Evolutionary conservation across 768 basidiomycete genomes (phyloP).

Genomic region (Tricholoma bakamatsutake): DNA sequence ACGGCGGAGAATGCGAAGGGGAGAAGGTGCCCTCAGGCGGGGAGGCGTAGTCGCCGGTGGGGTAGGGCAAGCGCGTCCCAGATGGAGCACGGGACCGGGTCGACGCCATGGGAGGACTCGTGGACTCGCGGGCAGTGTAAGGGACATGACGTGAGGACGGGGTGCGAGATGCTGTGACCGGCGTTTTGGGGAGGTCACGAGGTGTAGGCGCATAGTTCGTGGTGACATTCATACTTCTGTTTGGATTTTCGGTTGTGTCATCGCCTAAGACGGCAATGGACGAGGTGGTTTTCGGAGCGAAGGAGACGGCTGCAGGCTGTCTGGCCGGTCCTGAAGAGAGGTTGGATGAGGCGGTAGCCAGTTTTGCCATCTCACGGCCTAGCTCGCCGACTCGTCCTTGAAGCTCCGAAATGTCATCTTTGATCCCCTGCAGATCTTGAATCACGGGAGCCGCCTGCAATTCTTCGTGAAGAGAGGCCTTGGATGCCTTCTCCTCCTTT

Average conservation of each 20-base stretch:
- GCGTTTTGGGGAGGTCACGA: not conserved
- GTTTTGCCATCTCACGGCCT: conserved; percentile 74
- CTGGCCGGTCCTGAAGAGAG: conserved; percentile 47
- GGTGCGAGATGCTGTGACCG: conserved; percentile 19
- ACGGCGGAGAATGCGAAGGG: conserved; percentile 39
- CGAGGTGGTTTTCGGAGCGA: conserved; percentile 42
- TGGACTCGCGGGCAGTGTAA: conserved; percentile 52
- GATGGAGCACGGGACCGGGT: conserved; percentile 28
- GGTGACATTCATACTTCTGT: not conserved
- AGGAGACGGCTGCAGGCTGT: conserved; percentile 38
- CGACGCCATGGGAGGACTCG: conserved; percentile 56
- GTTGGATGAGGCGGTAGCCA: conserved; percentile 47
- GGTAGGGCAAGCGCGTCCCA: conserved; percentile 68
- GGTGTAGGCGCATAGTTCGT: not conserved
- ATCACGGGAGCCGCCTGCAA: conserved; percentile 21
- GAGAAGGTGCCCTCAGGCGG: conserved; percentile 47
- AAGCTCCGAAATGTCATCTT: conserved; percentile 66
- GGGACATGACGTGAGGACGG: conserved; percentile 34
- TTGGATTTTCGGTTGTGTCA: not conserved
- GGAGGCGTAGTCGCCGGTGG: conserved; percentile 76
- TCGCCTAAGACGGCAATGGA: conserved; percentile 33
- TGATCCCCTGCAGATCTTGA: conserved; percentile 46
- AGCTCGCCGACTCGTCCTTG: conserved; percentile 70
- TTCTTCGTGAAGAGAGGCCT: conserved; percentile 10
- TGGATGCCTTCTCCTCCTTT: conserved; percentile 5